Percentiles rank a stretch among this genome's conserved stretches.
These are phyloP conservation scores for Orbilia oligospora DNA, from an alignment of 2,329 filamentous ascomycete species.

Conservation along the genomic window DNA sequence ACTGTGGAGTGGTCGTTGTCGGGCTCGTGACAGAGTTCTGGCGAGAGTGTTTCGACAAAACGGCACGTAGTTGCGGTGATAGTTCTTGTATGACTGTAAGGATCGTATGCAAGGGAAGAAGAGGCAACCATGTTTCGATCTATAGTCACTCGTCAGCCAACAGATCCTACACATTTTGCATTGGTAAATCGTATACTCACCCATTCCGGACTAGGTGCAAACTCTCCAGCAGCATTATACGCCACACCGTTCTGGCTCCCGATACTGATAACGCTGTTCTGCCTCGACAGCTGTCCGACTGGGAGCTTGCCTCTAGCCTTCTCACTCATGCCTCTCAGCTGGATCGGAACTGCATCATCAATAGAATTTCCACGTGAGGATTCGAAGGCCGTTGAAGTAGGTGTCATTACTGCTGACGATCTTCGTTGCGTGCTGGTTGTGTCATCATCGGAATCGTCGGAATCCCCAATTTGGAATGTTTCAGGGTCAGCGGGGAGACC, in stretches of 20 bases:
- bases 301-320: constrained; percentile 98
- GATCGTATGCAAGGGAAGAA: constrained; percentile 88
- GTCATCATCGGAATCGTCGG: constrained; percentile 79
- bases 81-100: constrained; percentile 81
- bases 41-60: constrained; percentile 69
- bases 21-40: constrained; percentile 49
- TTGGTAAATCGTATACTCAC: constrained; percentile 65
- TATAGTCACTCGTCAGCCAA: constrained; percentile 62
- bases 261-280: constrained; percentile 89
- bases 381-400: constrained; percentile 71
- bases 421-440: constrained; percentile 64
- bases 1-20: constrained; percentile 68
- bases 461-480: constrained; percentile 89
- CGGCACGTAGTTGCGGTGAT: constrained; percentile 72
- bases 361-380: constrained; percentile 72
- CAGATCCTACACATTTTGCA: neutral
- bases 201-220: constrained; percentile 85
- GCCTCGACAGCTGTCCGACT: constrained; percentile 86
- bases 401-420: constrained; percentile 47
- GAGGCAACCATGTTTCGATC: constrained; percentile 95
- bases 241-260: constrained; percentile 72
- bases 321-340: constrained; percentile 93
- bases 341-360: constrained; percentile 85
- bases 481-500: constrained; percentile 65
- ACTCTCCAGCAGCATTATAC: constrained; percentile 74